phyloP scores from a whole-genome alignment of 768 basidiomycete genomes.

The Lepiota venenata region DNA sequence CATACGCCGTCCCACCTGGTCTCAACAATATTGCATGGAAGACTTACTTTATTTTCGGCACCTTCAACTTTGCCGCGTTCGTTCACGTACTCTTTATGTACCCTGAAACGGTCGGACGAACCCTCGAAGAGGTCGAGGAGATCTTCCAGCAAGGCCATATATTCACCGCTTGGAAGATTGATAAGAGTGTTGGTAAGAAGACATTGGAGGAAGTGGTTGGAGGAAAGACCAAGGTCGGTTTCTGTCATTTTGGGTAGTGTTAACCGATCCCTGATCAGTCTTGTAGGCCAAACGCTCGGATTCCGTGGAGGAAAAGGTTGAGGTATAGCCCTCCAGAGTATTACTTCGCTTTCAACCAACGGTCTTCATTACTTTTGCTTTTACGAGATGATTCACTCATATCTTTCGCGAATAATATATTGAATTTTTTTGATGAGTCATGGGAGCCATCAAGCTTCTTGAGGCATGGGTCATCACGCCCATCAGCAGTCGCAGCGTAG shows the following conservation, averaged over 20 bases:
- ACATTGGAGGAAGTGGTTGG: constrained; percentile 49
- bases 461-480: too few species aligned
- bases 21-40: constrained; percentile 67
- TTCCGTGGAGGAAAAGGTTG: constrained; percentile 8
- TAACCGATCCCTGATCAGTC: background rate
- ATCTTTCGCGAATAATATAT: background rate
- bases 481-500: background rate
- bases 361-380: background rate
- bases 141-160: constrained; percentile 67
- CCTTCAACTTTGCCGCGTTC: constrained; percentile 72
- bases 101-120: constrained; percentile 72
- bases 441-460: background rate
- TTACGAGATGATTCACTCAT: background rate
- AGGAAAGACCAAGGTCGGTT: background rate
- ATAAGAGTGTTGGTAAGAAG: constrained; percentile 59
- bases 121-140: constrained; percentile 78
- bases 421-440: background rate
- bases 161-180: constrained; percentile 71
- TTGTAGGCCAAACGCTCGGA: constrained; percentile 9
- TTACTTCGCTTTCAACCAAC: too few species aligned
- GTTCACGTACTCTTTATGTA: constrained; percentile 77
- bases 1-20: constrained; percentile 72
- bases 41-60: constrained; percentile 75
- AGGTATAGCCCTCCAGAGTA: background rate
- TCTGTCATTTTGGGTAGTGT: background rate